Evolutionary conservation across 768 basidiomycete genomes (phyloP), one percentile per base, ranked within the genome.

Genomic region (Leccinum truebloodii): DNA sequence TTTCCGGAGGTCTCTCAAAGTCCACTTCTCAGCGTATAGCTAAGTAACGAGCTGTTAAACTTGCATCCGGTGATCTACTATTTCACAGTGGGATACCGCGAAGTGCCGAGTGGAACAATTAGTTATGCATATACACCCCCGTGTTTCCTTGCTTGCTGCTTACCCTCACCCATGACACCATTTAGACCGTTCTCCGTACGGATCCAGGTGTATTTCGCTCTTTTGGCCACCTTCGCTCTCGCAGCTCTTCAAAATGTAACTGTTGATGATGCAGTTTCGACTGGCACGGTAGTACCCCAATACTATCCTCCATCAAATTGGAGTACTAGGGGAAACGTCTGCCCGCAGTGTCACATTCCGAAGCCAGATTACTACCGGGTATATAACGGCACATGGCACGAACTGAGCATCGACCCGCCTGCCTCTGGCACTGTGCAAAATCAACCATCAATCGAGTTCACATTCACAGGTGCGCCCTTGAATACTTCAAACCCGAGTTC

Each of bases 351-450:
- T 39, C 3, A 3, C 8, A 39, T 39, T 9, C 39, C 39, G 8
- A 39, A 9, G 39, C 39, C 39, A 18, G 39, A 39, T 2, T 9
- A 18, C 39, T 13, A 8, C 18, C 39, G 3, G n/a, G 59, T 39
- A 2, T 62, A 69, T 16, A 37, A 67, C 4, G 60, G 53, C 5
- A 69, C 68, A 48, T 69, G 67, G 67, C 67, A 68, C n/a, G 67
- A 64, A 6, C 1, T 52, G 10, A 69, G 60, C 16, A 60, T 6
- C 7, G 0, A 1, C 48, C 37, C 46, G 18, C 18, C 39, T 39
- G 7, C 39, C 39, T 8, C 2, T 1, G 3, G 3, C 2, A 39
- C 13, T 24, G 24, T 20, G 2, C n/a, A 6, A 0, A n/a, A 13
- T 34, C 10, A 24, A 9, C 62, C 26, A 30, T 13, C 14, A 2